Evolutionary conservation across 192 early-diverging fungal species (phyloP), one percentile per base, ranked within the genome.

Genomic region (Backusella tuberculispora): DNA sequence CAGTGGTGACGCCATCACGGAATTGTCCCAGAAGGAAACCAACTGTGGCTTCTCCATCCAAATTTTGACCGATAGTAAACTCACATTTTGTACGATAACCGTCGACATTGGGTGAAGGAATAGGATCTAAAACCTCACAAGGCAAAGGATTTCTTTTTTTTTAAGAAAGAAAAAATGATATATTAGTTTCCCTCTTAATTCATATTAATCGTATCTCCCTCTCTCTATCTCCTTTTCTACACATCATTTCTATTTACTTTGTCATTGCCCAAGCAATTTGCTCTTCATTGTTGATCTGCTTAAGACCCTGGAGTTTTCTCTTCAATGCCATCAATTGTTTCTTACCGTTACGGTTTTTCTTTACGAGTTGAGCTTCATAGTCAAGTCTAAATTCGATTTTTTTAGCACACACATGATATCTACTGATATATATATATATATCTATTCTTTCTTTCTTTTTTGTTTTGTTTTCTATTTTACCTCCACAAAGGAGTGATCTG

Each of bases 81-180:
- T 95, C 94, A 75, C 90, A 92, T 78, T 95, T 95, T 76, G 79
- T 95, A 63, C 92, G 81, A 80, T 94, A 95, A 4, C 84, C 85
- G 40, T 85, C 73, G 14, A 78, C 37, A 40, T 81, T 73, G 26
- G 94, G 94, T 6, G 92, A 94, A 6, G 81, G 64, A 46, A 89
- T 79, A 7, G 76, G 79, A n/a, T 80, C 76, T 8, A 64, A 34
- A 15, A 78, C 41, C 17, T 69, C 66, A 37, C 63, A 81, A 17
- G 80, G 78, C 19, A 85, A 50, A 10, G 34, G 41, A 69, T 34
- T 46, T 8, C n/a, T 45, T 64, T 77, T n/a, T 34, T 40, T 60
- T 29, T 70, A 40, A 60, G 8, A 69, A 71, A 46, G 12, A 45
- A 38, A 38, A 63, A 29, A 15, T 63, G 0, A 74, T 10, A 29